Percentiles rank a stretch among this genome's conserved stretches.
These are phyloP conservation scores for Phytophthora kernoviae DNA, from an alignment of 352 stramenopile genomes.

Conservation along the genomic window DNA sequence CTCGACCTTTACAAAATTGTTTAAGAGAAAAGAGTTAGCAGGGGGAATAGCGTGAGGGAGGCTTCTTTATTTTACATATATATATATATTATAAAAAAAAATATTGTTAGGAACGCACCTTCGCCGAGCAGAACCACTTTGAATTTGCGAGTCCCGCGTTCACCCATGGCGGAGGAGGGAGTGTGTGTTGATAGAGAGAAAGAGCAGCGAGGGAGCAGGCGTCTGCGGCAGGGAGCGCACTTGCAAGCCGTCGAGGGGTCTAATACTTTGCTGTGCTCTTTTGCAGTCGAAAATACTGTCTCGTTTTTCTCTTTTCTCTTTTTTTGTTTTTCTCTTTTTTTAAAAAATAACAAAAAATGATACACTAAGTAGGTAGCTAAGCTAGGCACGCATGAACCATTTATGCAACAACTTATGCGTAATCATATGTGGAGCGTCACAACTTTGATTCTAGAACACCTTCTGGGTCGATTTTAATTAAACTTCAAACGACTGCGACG, in stretches of 20 bases:
- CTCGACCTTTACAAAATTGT: slow-evolving; percentile 70
- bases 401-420: too few species aligned
- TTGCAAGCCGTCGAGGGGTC: too few species aligned
- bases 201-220: neutral
- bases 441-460: too few species aligned
- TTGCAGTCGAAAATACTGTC: neutral
- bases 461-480: too few species aligned
- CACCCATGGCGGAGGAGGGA: slow-evolving; percentile 38
- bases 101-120: slow-evolving; percentile 41
- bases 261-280: neutral
- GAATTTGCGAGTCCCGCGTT: slow-evolving; percentile 78
- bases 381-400: neutral
- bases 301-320: slow-evolving; percentile 1
- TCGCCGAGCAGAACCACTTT: slow-evolving; percentile 87
- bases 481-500: slow-evolving; percentile 12
- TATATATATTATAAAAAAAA: too few species aligned
- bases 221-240: too few species aligned
- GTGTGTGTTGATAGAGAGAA: neutral
- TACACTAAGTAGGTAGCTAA: neutral
- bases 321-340: neutral
- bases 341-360: neutral
- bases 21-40: too few species aligned
- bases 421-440: too few species aligned
- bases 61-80: too few species aligned
- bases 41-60: too few species aligned